Evolutionary conservation across 2,329 filamentous ascomycete genomes (phyloP), one percentile per base, ranked within the genome.

Genomic region (Stemphylium vesicarium): DNA sequence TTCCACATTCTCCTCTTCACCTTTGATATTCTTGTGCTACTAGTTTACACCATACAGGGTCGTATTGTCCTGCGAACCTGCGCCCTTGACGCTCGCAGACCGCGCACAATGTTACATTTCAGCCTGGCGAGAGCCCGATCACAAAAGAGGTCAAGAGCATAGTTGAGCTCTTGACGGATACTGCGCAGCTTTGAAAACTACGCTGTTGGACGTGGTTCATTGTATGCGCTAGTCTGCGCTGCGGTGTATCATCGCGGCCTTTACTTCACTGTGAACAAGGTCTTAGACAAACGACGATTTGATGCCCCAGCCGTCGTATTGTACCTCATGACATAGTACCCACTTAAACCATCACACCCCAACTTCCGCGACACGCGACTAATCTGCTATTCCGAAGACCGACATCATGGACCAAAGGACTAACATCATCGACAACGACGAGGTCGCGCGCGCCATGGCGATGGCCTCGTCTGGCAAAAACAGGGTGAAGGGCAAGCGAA

Each of bases 361-460:
- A 29, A 2, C 9, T 10, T 29, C 9, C 10, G 26, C 26, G 8
- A 29, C 7, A 7, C 2, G 26, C 26, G 26, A 11, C 9, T 2
- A 11, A 7, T 29, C 9, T 29, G 7, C 26, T 7, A 29, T 29
- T 11, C 11, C 10, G 9, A 29, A 13, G 5, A 35, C 18, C 9
- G 16, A 20, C 7, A 46, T 4, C 18, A 45, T 37, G 41, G 37
- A 39, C 18, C 56, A 35, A 18, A 50, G 26, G 12, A 46, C 41
- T 6, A 56, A 40, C n/a, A 56, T 59, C 9, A 39, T 56, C 11
- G 47, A 50, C 18, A 26, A 46, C 22, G 26, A 49, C 2, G 45
- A 47, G 35, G 48, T 50, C 40, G 40, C 35, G 6, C 44, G 20
- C 8, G 49, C 35, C n/a, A 50, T 41, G 31, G 40, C 13, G 24